These are phyloP conservation scores for Trypanosoma theileri DNA, from an alignment of 208 protist species.

Conservation along the genomic window DNA sequence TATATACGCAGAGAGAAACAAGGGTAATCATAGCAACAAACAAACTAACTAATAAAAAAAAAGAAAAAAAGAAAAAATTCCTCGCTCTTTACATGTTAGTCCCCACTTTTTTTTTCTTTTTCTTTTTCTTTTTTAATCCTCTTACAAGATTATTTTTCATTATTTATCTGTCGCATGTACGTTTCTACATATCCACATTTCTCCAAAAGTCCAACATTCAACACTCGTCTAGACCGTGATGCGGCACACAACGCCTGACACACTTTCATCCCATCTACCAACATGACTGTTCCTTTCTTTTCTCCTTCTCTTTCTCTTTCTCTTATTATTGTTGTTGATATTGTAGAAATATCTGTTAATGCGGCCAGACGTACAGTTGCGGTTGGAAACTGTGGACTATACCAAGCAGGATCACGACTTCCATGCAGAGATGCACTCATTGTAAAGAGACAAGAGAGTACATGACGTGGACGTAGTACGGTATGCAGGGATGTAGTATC, in stretches of 20 bases:
- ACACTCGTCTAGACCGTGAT: conserved; percentile 31
- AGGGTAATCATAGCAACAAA: background rate
- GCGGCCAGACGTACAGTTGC: conserved; percentile 33
- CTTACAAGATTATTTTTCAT: background rate
- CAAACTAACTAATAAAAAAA: conserved; percentile 4
- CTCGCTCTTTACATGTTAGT: too few relatives aligned
- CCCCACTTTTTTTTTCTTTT: too few relatives aligned
- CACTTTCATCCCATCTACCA: conserved; percentile 23
- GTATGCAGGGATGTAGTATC: conserved; percentile 60
- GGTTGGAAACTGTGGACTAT: conserved; percentile 56
- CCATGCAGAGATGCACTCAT: conserved; percentile 56
- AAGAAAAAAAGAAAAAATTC: too few relatives aligned
- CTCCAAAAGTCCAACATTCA: conserved; percentile 52
- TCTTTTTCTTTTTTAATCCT: too few relatives aligned
- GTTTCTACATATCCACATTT: conserved; percentile 61
- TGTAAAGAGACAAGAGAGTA: conserved; percentile 37
- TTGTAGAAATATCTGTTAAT: background rate
- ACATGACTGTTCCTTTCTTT: background rate
- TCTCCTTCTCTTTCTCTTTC: background rate
- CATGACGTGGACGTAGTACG: conserved; percentile 38
- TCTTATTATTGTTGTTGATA: background rate
- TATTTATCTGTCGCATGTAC: conserved; percentile 27
- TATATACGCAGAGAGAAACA: background rate
- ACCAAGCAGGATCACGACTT: conserved; percentile 46
- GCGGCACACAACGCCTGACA: conserved; percentile 37